These are phyloP conservation scores for Aspergillus cavernicola DNA, from an alignment of 495 filamentous ascomycete genomes.

Conservation along the genomic window DNA sequence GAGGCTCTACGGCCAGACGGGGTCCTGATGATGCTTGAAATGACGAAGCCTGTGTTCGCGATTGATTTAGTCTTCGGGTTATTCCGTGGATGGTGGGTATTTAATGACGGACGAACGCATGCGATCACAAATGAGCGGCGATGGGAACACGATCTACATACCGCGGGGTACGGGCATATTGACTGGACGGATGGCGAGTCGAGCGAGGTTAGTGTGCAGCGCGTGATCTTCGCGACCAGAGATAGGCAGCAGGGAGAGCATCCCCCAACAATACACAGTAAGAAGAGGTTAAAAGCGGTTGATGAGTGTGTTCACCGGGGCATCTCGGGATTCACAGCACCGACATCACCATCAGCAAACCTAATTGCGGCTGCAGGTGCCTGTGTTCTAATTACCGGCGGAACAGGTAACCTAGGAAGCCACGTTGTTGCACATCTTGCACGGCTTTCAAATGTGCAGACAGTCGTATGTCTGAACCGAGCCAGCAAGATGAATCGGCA, in stretches of 20 bases:
- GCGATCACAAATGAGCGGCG: conserved; percentile 29
- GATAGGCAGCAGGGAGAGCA: conserved; percentile 15
- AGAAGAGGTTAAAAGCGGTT: background rate
- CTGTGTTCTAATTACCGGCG: conserved; percentile 49
- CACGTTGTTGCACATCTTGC: conserved; percentile 43
- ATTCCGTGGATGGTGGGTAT: conserved; percentile 54
- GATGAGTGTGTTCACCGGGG: conserved; percentile 28
- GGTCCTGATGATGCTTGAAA: conserved; percentile 39
- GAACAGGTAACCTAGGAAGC: conserved; percentile 48
- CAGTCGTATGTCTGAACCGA: conserved; percentile 49
- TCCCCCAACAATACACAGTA: conserved; percentile 1
- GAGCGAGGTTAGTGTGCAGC: conserved; percentile 38
- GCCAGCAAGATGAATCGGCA: background rate
- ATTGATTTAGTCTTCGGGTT: conserved; percentile 49
- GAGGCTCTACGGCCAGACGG: conserved; percentile 35
- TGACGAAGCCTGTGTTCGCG: conserved; percentile 36
- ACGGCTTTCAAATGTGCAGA: conserved; percentile 25
- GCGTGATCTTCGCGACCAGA: conserved; percentile 45
- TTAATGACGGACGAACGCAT: conserved; percentile 47
- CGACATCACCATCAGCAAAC: background rate
- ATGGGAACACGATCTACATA: conserved; percentile 39
- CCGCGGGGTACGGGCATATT: conserved; percentile 43
- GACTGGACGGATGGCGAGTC: conserved; percentile 46
- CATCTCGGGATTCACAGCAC: conserved; percentile 20
- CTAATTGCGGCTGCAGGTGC: background rate